These are phyloP conservation scores for Pyrenophora tritici-repentis DNA, from an alignment of 2,329 filamentous ascomycete species.

Conservation along the genomic window DNA sequence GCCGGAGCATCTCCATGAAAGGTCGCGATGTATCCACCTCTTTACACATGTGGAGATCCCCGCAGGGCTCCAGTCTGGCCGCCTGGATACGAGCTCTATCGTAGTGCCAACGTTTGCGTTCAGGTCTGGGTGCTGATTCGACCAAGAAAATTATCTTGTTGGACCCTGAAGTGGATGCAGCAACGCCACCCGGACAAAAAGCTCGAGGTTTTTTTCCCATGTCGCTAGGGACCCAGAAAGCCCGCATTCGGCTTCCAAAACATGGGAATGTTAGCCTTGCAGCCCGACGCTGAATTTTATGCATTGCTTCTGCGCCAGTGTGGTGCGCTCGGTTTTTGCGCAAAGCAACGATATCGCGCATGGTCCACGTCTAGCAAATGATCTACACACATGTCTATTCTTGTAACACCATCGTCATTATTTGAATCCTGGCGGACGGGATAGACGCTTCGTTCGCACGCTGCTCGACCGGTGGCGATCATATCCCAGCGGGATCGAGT, in stretches of 20 bases:
- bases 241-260: conserved; percentile 10
- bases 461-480: conserved; percentile 15
- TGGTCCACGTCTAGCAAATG: not conserved
- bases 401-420: conserved; percentile 6
- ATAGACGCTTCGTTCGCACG: conserved; percentile 4
- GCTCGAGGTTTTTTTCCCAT: conserved; percentile 23
- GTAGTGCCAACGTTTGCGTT: conserved; percentile 4
- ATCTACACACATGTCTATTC: conserved; percentile 9
- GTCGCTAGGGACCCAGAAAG: conserved; percentile 13
- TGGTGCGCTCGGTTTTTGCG: not conserved
- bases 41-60: not conserved
- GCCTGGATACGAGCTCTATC: conserved; percentile 5
- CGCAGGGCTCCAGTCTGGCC: conserved; percentile 3
- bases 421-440: conserved; percentile 14
- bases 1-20: not conserved
- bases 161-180: conserved; percentile 15
- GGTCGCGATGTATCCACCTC: not conserved
- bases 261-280: conserved; percentile 19
- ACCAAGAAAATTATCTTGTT: not conserved
- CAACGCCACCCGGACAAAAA: conserved; percentile 22
- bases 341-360: not conserved
- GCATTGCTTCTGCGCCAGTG: too few relatives aligned
- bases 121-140: conserved; percentile 8
- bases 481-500: conserved; percentile 13
- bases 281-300: not conserved